Base-by-base conservation (phyloP, 441 rosid species). In the Mallotus repandus region DNA sequence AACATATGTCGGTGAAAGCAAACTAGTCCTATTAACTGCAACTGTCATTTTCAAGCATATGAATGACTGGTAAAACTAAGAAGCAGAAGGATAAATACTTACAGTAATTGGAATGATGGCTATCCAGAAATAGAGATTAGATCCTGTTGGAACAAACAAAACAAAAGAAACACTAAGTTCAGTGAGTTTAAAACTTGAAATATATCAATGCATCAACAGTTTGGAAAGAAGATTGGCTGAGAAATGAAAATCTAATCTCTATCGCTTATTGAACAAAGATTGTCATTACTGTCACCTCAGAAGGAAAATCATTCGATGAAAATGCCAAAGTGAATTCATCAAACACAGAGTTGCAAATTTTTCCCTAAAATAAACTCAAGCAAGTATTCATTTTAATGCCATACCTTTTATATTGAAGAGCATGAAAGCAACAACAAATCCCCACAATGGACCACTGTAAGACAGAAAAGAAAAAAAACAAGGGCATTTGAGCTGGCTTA, bases 111-210 rank as follows among this genome's bases (percentile, higher is more conserved):
- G 98, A 80, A 94, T 89, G 81, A 89, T 85, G 49, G 98, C 96
- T 80, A 94, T 90, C 98, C 98, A 94, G 83, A 94, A 94, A 82
- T 94, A 94, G 32, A 94, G 98, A 82, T 94, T 91, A 63, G 96
- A 94, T 16, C 98, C 98, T 93, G 92, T 69, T 77, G 57, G 41
- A 78, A 50, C 54, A 43, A 19, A 57, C 53, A 43, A 66, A 78
- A 65, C 22, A 50, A 70, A 74, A 25, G 45, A 64, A 70, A 49
- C 63, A 54, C n/a, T 29, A 19, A 64, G 66, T 63, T 16, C 12
- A 48, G 19, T 53, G 74, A 79, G 66, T 50, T 55, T 7, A 52
- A 35, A 73, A 68, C 52, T 54, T 49, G 25, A n/a, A 55, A 46
- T 54, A n/a, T 60, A 57, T 29, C 64, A 65, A 61, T 61, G 43